These are phyloP conservation scores for Scytalidium sp. DNA, from an alignment of 2,329 filamentous ascomycete species.

Conservation along the genomic window DNA sequence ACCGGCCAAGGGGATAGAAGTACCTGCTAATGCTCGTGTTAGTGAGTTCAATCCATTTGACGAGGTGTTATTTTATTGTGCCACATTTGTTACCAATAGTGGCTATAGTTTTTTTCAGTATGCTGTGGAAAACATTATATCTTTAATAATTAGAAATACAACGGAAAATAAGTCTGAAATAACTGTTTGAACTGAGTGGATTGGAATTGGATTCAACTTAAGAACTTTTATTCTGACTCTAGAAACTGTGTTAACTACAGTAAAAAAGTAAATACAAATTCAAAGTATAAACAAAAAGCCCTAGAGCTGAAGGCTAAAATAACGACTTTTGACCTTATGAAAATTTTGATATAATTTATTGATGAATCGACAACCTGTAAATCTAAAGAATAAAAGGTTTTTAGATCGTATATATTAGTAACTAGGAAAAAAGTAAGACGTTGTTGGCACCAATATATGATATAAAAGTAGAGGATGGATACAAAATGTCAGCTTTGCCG, in stretches of 20 bases:
- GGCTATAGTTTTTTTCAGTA: constrained; percentile 33
- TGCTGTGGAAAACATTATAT: constrained; percentile 27
- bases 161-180: constrained; percentile 31
- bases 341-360: constrained; percentile 6
- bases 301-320: constrained; percentile 10
- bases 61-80: constrained; percentile 29
- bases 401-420: no score
- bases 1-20: no score
- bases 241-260: constrained; percentile 5
- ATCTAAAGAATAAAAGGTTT: no score
- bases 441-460: no score
- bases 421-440: no score
- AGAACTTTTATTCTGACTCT: constrained; percentile 6
- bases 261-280: constrained; percentile 8
- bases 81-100: constrained; percentile 31
- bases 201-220: constrained; percentile 30
- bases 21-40: constrained; percentile 28
- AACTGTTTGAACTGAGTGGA: constrained; percentile 25
- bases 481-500: no score
- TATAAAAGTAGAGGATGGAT: no score
- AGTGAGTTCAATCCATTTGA: constrained; percentile 33
- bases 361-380: constrained; percentile 5
- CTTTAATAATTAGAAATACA: constrained; percentile 29
- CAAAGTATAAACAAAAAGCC: constrained; percentile 8
- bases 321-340: constrained; percentile 7